Evolutionary conservation across 2,329 filamentous ascomycete genomes (phyloP).

Genomic region (Colletotrichum echinochloae): DNA sequence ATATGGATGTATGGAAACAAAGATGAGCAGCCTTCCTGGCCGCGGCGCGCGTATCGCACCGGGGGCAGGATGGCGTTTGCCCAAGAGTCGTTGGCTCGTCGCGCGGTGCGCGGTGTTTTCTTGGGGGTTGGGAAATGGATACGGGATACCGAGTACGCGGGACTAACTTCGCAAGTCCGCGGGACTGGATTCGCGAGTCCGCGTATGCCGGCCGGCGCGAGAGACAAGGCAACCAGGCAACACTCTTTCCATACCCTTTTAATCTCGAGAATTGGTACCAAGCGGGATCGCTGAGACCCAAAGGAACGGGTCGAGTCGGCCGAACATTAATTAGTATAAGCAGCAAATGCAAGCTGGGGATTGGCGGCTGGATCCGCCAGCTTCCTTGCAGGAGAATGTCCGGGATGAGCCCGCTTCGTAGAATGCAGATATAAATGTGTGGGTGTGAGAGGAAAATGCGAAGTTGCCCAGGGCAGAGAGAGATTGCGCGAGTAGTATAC

Average conservation of each 20-base stretch:
- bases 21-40: slow-evolving; percentile 16
- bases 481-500: neutral
- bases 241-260: neutral
- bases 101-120: slow-evolving; percentile 10
- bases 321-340: neutral
- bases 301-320: neutral
- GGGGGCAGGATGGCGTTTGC: neutral
- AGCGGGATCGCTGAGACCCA: neutral
- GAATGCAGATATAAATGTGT: neutral
- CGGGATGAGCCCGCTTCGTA: slow-evolving; percentile 12
- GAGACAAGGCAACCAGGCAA: slow-evolving; percentile 22
- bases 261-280: neutral
- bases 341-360: slow-evolving; percentile 8
- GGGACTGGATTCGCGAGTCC: slow-evolving; percentile 30
- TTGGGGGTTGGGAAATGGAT: slow-evolving; percentile 34
- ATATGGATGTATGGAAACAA: slow-evolving; percentile 22
- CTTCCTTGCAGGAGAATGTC: slow-evolving; percentile 29
- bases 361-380: slow-evolving; percentile 30
- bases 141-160: slow-evolving; percentile 32
- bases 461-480: neutral
- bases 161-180: slow-evolving; percentile 35
- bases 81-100: slow-evolving; percentile 14
- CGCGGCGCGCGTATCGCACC: neutral
- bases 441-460: slow-evolving; percentile 3
- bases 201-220: slow-evolving; percentile 30